phyloP scores from a whole-genome alignment of 768 basidiomycete species.

The Epithele typhae region DNA sequence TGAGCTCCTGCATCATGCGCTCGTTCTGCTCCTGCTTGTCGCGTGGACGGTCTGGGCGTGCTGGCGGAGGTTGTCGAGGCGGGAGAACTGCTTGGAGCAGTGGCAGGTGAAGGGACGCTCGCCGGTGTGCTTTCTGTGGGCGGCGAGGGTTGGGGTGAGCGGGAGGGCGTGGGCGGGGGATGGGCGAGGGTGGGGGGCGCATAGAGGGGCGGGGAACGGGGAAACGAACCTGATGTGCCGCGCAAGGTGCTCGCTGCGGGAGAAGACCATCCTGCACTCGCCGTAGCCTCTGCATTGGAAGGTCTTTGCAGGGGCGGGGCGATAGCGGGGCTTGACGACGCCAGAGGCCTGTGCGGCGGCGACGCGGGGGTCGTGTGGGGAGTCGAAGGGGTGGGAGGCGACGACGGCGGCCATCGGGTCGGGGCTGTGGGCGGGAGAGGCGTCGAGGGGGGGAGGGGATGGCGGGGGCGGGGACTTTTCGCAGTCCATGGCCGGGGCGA shows the following conservation, averaged over 20 bases:
- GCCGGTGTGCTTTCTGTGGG: constrained; percentile 99
- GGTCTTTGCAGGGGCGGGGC: constrained; percentile 85
- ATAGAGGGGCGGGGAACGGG: constrained; percentile 13
- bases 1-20: constrained; percentile 87
- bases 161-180: constrained; percentile 17
- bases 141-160: too few species aligned
- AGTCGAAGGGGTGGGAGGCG: constrained; percentile 14
- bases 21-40: constrained; percentile 89
- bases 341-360: constrained; percentile 9
- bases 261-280: constrained; percentile 96
- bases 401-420: constrained; percentile 24
- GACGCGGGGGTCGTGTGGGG: constrained; percentile 9
- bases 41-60: constrained; percentile 97
- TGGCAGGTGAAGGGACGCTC: constrained; percentile 96
- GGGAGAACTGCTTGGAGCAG: constrained; percentile 91
- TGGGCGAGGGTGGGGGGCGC: constrained; percentile 14
- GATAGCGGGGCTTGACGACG: constrained; percentile 53
- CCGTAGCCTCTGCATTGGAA: constrained; percentile 95
- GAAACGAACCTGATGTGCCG: constrained; percentile 83
- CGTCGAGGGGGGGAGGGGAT: not conserved
- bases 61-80: constrained; percentile 95
- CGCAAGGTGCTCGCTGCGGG: constrained; percentile 91
- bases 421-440: not conserved
- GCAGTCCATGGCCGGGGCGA: constrained; percentile 19
- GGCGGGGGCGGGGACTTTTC: constrained; percentile 15